Evolutionary conservation across 2,329 filamentous ascomycete species (phyloP).

Genomic region (Cryphonectria radicalis): DNA sequence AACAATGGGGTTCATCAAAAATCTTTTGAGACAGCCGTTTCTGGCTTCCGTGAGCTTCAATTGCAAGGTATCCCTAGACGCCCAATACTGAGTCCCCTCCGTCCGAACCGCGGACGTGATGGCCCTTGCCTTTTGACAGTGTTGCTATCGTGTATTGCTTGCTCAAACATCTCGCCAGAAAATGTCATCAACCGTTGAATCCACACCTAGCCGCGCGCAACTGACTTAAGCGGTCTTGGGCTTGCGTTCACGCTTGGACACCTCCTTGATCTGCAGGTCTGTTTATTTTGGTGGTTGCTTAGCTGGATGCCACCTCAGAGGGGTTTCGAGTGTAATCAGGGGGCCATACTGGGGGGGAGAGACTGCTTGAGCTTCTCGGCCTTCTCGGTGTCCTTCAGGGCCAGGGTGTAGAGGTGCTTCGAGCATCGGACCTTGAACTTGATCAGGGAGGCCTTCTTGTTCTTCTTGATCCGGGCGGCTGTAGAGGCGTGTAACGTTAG

Average conservation of each 20-base stretch:
- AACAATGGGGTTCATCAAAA: background rate
- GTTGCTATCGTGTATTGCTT: conserved; percentile 30
- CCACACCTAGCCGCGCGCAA: conserved; percentile 13
- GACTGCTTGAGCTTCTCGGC: conserved; percentile 99
- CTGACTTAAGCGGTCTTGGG: conserved; percentile 44
- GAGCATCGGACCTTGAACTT: conserved; percentile 99
- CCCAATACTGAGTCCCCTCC: conserved; percentile 49
- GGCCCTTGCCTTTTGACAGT: conserved; percentile 33
- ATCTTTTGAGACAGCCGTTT: conserved; percentile 31
- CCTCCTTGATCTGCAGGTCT: conserved; percentile 60
- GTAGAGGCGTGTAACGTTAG: conserved; percentile 32
- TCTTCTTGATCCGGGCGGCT: conserved; percentile 97
- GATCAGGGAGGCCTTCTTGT: conserved; percentile 85
- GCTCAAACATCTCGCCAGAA: conserved; percentile 37
- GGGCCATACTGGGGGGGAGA: conserved; percentile 85
- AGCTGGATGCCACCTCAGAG: conserved; percentile 44
- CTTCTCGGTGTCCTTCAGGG: conserved; percentile 98
- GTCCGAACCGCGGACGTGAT: conserved; percentile 38
- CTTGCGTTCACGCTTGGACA: conserved; percentile 64
- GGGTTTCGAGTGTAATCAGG: conserved; percentile 32
- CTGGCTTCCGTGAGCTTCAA: conserved; percentile 44
- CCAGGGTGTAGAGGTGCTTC: conserved; percentile 94
- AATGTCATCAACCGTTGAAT: conserved; percentile 27
- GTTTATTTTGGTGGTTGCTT: conserved; percentile 39
- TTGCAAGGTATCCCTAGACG: conserved; percentile 62